Evolutionary conservation across 208 protist genomes (phyloP), one percentile per base, ranked within the genome.

Genomic region (Trypanosoma congolense): DNA sequence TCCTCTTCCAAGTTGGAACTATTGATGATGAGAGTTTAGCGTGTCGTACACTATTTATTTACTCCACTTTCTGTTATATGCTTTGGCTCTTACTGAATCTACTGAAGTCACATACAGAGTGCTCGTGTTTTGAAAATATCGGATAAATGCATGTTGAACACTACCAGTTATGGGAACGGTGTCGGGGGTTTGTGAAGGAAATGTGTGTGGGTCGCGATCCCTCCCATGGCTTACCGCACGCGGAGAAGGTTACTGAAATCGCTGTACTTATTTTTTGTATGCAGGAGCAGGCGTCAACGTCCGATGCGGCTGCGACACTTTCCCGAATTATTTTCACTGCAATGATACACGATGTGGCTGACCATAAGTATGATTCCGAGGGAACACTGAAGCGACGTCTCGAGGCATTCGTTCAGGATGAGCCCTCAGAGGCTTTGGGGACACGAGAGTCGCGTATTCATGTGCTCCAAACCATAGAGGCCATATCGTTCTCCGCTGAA

Each of bases 321-420:
- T 48, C 52, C 22, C 54, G 73, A 16, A 65, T 93, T 31, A 80
- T 93, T 24, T 58, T 93, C 19, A 69, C 87, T 21, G 87, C 67
- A 14, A 93, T 93, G 87, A 68, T 93, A 21, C 87, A 93, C 63
- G 87, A 93, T 54, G 83, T 91, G 1, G 81, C 77, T 1, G 87
- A 93, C 61, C 87, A 93, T 67, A 93, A 93, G 61, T 93, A 91
- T 51, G 81, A 90, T 48, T 8, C 44, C 14, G 63, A 75, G 8
- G 78, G 76, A 8, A 50, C 52, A 8, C 71, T 88, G 2, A 22
- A 62, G 14, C 26, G 40, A 28, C 56, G 49, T 14, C 64, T 90
- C 12, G 38, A 57, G 14, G 51, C 49, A 14, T 90, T 87, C 43
- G 31, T 79, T 2, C 41, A 25, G 19, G 12, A 10, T 10, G 73